Conservation (phyloP, 768 basidiomycete genomes). For the Mycena rosella region DNA sequence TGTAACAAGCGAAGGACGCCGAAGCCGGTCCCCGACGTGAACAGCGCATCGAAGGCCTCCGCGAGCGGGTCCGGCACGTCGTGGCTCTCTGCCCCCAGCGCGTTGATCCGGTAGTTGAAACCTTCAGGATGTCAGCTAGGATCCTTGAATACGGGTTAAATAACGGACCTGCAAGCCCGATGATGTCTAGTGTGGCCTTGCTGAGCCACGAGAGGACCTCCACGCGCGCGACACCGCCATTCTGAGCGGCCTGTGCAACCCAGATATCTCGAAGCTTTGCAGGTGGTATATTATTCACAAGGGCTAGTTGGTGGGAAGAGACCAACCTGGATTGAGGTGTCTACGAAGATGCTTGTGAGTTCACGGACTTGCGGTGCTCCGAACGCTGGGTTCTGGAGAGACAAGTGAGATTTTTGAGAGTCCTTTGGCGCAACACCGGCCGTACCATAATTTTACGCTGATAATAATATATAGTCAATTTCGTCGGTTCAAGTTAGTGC, state of each 20-base stretch:
- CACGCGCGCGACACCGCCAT: constrained; percentile 41
- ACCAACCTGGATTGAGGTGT: constrained; percentile 50
- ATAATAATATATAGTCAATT: neutral
- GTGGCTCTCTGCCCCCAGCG: constrained; percentile 32
- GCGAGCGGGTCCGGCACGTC: constrained; percentile 53
- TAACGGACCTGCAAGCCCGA: constrained; percentile 65
- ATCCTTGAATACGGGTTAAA: no score
- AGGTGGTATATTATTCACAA: neutral
- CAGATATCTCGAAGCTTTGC: constrained; percentile 52
- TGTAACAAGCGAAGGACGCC: constrained; percentile 41
- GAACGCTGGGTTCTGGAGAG: constrained; percentile 59
- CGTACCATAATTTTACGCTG: constrained; percentile 45
- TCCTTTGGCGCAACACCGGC: no score
- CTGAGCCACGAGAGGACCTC: constrained; percentile 66
- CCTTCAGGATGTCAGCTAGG: neutral
- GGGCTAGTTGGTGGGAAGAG: neutral
- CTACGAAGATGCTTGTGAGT: constrained; percentile 55
- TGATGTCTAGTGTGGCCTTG: constrained; percentile 69
- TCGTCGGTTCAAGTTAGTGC: neutral
- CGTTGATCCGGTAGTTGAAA: constrained; percentile 36
- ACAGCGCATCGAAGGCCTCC: constrained; percentile 56
- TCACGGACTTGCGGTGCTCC: constrained; percentile 58
- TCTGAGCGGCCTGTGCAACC: constrained; percentile 40
- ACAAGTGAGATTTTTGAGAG: neutral
- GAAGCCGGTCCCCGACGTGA: constrained; percentile 52